These are phyloP conservation scores for Botryotinia convoluta DNA, from an alignment of 2,329 filamentous ascomycete species.

Conservation along the genomic window DNA sequence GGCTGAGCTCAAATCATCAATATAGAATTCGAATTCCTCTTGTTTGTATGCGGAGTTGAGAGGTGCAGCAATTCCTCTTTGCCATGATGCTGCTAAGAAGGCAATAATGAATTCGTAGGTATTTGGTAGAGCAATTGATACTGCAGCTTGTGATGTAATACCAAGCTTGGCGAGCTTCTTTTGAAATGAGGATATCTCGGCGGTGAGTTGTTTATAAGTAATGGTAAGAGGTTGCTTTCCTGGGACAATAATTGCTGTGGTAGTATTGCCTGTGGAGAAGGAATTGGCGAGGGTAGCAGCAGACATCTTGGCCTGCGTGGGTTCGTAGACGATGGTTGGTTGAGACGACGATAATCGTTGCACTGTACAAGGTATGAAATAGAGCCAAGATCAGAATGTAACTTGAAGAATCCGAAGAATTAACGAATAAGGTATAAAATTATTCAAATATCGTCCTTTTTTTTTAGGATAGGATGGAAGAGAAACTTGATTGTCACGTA, in stretches of 20 bases:
- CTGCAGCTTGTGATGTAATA: slow-evolving; percentile 64
- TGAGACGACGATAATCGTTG: not conserved
- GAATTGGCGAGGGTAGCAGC: slow-evolving; percentile 54
- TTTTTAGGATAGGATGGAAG: not conserved
- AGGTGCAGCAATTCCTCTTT: slow-evolving; percentile 80
- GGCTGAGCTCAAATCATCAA: slow-evolving; percentile 79
- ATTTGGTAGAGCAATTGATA: slow-evolving; percentile 81
- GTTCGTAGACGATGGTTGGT: slow-evolving; percentile 4
- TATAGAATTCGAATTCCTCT: slow-evolving; percentile 88
- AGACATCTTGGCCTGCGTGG: slow-evolving; percentile 27
- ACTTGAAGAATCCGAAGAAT: not conserved
- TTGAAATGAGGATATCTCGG: slow-evolving; percentile 70
- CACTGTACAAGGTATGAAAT: not conserved
- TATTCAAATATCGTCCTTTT: not conserved
- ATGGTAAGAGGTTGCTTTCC: slow-evolving; percentile 63
- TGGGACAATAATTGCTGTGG: slow-evolving; percentile 71
- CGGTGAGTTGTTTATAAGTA: slow-evolving; percentile 64
- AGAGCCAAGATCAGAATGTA: slow-evolving; percentile 11
- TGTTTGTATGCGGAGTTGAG: slow-evolving; percentile 87
- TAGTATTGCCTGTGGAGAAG: slow-evolving; percentile 50
- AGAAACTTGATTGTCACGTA: not conserved
- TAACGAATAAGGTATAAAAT: not conserved
- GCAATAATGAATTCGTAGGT: slow-evolving; percentile 86
- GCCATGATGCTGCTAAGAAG: slow-evolving; percentile 82
- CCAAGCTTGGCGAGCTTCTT: slow-evolving; percentile 73